Base-by-base conservation (phyloP, 768 basidiomycete genomes). In the Imleria badia region DNA sequence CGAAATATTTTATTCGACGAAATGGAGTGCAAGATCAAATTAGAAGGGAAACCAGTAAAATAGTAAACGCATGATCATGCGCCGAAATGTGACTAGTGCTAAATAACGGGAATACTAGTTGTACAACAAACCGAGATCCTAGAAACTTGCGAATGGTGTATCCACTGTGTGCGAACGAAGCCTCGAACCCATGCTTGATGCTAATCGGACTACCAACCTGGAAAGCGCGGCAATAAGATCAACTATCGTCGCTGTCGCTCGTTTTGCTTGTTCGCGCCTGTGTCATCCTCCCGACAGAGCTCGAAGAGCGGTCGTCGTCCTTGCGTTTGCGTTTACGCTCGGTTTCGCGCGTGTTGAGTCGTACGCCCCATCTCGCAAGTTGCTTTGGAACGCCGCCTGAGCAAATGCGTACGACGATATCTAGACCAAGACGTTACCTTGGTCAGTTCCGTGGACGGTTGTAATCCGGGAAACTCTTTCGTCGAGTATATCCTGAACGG, bases 381-480 rank as follows among this genome's bases (percentile, higher is more conserved):
- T 70, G 70, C 70, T 72, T 51, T 23, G 20, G 10, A 46, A 49
- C 23, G 38, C 10, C n/a, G 6, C n/a, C 10, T 64, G 41, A 59
- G 50, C 45, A 50, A 23, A 31, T 9, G 19, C 13, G 9, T 6
- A 9, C 31, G 11, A 50, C 10, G n/a, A 33, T 3, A 14, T 39
- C 39, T 9, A 38, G 14, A 7, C n/a, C 14, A 5, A 12, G 35
- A 14, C n/a, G 5, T 8, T 31, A 61, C 87, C 78, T 82, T 86
- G 23, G 85, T 88, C 51, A 89, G 70, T 29, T 85, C 82, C 0
- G 87, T 89, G 7, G 87, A 87, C 3, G 85, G 78, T 33, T 75
- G 77, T 36, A 89, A 64, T 2, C 88, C 87, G 1, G 87, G 88
- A 66, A 89, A 89, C 69, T 86, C 84, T 57, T 87, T 83, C 1